Evolutionary conservation across 108 stramenopile genomes (phyloP), one percentile per base, ranked within the genome.

Genomic region (Conticribra guillardii): DNA sequence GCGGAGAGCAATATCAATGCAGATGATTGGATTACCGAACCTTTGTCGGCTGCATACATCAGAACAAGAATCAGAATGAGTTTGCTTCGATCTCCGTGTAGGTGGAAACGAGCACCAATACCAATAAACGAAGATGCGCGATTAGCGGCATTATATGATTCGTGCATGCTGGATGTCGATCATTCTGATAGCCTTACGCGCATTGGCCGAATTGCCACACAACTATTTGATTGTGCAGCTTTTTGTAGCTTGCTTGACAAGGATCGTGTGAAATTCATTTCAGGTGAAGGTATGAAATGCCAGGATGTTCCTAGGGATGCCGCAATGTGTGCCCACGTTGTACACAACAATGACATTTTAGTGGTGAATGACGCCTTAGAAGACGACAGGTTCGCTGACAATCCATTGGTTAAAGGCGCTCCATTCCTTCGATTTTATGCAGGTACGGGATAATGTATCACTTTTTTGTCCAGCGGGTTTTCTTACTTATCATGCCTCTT

Each of bases 391-490:
- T 93, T 93, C 74, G 56, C 46, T 41, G 60, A 82, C 19, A 90
- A 83, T 75, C 75, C 83, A 4, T 68, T 90, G n/a, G 92, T 93
- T n/a, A 67, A 69, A 0, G 89, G 85, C 2, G 62, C 66, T 8
- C 88, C 85, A 22, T 56, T 80, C 55, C 69, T 93, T 32, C 81
- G 92, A 29, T 90, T 93, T 60, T 93, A 89, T 60, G 87, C 85
- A 41, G 92, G 92, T 4, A 14, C 22, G 48, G n/a, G n/a, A n/a
- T n/a, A n/a, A n/a, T n/a, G n/a, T n/a, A n/a, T n/a, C n/a, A n/a
- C n/a, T n/a, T n/a, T n/a, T n/a, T n/a, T n/a, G n/a, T n/a, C n/a
- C n/a, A n/a, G n/a, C n/a, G n/a, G n/a, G n/a, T n/a, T n/a, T n/a
- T n/a, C n/a, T n/a, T n/a, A n/a, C n/a, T n/a, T n/a, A n/a, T n/a